Percentiles rank a stretch among this genome's conserved stretches.
Evolutionary conservation across 371 early-diverging fungal species (phyloP).

Genomic region (Pancytospora philotis): DNA sequence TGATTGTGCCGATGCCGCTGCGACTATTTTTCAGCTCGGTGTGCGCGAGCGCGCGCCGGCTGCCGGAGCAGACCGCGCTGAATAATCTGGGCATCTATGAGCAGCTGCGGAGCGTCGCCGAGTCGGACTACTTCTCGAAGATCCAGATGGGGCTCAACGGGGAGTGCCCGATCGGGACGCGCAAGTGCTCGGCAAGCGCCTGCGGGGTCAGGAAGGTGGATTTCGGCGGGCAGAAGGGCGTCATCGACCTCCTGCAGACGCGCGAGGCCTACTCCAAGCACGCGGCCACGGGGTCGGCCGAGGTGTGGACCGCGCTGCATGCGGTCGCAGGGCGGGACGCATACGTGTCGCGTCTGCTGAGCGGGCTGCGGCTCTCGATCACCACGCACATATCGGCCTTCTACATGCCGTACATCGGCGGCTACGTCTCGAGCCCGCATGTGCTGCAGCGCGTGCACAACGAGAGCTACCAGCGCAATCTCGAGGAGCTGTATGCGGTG

Average conservation of each 20-base stretch:
- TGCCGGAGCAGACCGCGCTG: no score
- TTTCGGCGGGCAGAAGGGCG: slow-evolving; percentile 5
- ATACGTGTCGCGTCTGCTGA: slow-evolving; percentile 16
- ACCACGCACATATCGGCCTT: slow-evolving; percentile 32
- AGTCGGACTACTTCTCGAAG: slow-evolving; percentile 22
- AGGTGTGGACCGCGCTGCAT: slow-evolving; percentile 38
- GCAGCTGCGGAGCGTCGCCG: no score
- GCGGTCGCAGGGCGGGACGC: neutral
- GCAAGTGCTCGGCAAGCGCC: neutral
- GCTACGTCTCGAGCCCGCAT: slow-evolving; percentile 24
- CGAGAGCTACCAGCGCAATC: slow-evolving; percentile 29
- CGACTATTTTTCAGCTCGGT: no score
- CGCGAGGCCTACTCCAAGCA: slow-evolving; percentile 14
- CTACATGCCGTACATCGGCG: slow-evolving; percentile 12
- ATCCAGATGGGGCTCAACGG: slow-evolving; percentile 24
- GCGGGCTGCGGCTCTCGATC: slow-evolving; percentile 46
- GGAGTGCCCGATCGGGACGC: slow-evolving; percentile 5
- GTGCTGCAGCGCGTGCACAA: slow-evolving; percentile 20
- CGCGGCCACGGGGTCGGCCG: slow-evolving; percentile 13
- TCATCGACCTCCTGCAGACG: slow-evolving; percentile 9
- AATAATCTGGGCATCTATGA: no score
- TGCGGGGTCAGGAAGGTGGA: slow-evolving; percentile 9
- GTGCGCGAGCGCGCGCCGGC: no score
- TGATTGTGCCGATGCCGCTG: no score
- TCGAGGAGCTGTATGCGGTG: slow-evolving; percentile 23